Evolutionary conservation across 2,329 filamentous ascomycete genomes (phyloP).

Genomic region (Cercospora beticola): DNA sequence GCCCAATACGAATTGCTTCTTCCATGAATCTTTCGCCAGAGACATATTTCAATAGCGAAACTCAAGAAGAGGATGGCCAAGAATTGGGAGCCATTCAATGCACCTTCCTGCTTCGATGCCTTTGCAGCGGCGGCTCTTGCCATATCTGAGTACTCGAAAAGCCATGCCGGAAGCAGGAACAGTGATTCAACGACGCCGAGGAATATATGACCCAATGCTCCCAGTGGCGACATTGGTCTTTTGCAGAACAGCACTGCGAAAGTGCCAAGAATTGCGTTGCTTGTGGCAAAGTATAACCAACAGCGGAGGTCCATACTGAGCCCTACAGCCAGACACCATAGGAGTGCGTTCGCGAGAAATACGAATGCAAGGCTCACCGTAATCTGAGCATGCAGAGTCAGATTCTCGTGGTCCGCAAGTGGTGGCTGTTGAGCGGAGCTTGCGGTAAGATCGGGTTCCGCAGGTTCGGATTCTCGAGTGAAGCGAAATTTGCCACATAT

Average conservation of each 20-base stretch:
- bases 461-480: neutral
- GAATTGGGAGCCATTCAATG: neutral
- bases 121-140: neutral
- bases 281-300: neutral
- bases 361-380: neutral
- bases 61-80: neutral
- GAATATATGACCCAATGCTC: neutral
- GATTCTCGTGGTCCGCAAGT: neutral
- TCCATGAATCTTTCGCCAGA: neutral
- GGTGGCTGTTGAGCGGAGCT: neutral
- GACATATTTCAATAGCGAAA: neutral
- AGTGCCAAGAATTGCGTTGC: neutral
- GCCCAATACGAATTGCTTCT: neutral
- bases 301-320: neutral
- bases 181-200: neutral
- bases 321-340: neutral
- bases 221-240: neutral
- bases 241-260: neutral
- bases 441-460: neutral
- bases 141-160: neutral
- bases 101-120: neutral
- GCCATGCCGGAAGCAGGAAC: neutral
- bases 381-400: neutral
- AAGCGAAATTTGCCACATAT: neutral
- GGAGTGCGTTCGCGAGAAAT: neutral